These are phyloP conservation scores for Talaromyces liani DNA, from an alignment of 495 filamentous ascomycete species.

Conservation along the genomic window DNA sequence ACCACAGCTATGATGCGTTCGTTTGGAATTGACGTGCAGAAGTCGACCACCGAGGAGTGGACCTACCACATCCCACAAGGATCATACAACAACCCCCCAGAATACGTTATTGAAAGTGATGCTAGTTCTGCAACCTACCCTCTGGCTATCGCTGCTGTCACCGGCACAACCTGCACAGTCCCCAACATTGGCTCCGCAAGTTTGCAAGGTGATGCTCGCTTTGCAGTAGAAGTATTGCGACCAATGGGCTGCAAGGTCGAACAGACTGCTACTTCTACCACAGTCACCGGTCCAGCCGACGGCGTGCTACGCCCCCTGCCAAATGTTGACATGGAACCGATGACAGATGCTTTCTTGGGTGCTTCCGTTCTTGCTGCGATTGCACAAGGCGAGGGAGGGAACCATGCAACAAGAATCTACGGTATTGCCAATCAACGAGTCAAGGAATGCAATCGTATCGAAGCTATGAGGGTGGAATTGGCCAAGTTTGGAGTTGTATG, in stretches of 20 bases:
- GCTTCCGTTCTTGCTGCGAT: constrained; percentile 90
- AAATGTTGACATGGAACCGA: constrained; percentile 95
- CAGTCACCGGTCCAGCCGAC: constrained; percentile 76
- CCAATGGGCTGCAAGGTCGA: constrained; percentile 93
- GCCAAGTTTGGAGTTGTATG: constrained; percentile 92
- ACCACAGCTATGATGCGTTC: constrained; percentile 95
- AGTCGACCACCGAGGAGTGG: constrained; percentile 66
- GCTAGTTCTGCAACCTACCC: constrained; percentile 97
- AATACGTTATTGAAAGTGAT: constrained; percentile 93
- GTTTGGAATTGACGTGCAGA: constrained; percentile 77
- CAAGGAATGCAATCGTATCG: constrained; percentile 96
- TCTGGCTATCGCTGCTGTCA: constrained; percentile 91
- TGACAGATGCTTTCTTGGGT: constrained; percentile 98
- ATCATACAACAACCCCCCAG: constrained; percentile 72
- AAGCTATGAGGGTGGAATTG: constrained; percentile 92
- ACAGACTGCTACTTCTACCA: constrained; percentile 80
- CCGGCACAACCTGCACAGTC: constrained; percentile 87
- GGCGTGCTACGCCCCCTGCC: constrained; percentile 63
- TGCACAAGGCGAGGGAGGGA: constrained; percentile 51
- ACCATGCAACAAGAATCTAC: constrained; percentile 68
- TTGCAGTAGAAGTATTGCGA: constrained; percentile 81
- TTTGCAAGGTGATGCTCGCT: constrained; percentile 91
- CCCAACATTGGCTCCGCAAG: constrained; percentile 94
- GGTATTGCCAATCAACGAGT: constrained; percentile 99
- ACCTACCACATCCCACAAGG: constrained; percentile 93